Base-by-base conservation (phyloP, 345 rosid genomes). In the Lepidium aucheri region DNA sequence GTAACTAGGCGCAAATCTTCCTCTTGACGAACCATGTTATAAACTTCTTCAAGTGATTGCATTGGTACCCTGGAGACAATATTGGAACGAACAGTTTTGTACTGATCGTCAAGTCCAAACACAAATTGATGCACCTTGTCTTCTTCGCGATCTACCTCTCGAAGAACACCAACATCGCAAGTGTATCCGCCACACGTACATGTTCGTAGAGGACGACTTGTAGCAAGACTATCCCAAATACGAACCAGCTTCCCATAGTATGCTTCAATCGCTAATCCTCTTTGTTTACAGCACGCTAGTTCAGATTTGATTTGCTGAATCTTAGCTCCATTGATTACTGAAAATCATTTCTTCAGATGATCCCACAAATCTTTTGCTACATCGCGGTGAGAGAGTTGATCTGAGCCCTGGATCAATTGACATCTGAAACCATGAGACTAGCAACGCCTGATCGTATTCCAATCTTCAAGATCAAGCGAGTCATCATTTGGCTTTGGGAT, bases 1-100 rank as follows among this genome's bases (percentile, higher is more conserved):
- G 32, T 4, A 5, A 1, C 32, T 4, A 28, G 1, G 0, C 32
- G 32, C 32, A 28, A 5, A 28, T 28, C 32, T 6, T 28, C 32
- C 1, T 28, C 32, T 28, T 28, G 7, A 5, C 7, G 0, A 0
- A 28, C 32, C 32, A 28, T 1, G 6, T 28, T 28, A 4, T 28
- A 28, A 5, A 7, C 32, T 28, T 28, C 7, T 28, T 28, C 7
- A 28, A 28, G 32, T 0, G 32, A 28, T 0, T 28, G 32, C 32
- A 28, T 28, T 5, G 32, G 32, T 5, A 0, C 32, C 1, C 4
- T 28, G 32, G 32, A 28, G 7, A 28, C 32, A 28, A 28, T 28
- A 1, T 0, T 28, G 1, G 32, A 28, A 0, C 1, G 0, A 1
- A 28, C 32, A 0, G 1, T 6, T 7, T 0, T 28, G 32, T 28